Evolutionary conservation across 1,139 yeast genomes (phyloP), one percentile per base, ranked within the genome.

Genomic region (Geotrichum klebahnii): DNA sequence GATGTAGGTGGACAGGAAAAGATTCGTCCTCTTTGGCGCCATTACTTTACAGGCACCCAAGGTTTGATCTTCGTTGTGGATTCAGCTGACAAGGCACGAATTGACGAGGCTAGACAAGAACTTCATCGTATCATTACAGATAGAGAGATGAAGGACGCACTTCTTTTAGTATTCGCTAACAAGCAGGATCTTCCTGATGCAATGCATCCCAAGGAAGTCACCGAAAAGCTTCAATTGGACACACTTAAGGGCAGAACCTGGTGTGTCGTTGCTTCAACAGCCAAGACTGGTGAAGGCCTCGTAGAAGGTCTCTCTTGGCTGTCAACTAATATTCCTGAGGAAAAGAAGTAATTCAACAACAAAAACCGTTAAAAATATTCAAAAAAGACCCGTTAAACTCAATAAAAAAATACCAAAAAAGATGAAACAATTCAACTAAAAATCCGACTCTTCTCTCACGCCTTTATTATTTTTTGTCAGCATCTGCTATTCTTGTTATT

Each of bases 1-100:
- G 97, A 89, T 68, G 94, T 94, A 53, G 97, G 96, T 70, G 97
- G 96, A 66, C 96, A 88, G 70, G 95, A 87, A 62, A 76, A 95
- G 67, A 80, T 87, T 59, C 77, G 96, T 62, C 95, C 95, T 0
- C 74, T 89, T 49, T 89, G 97, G 97, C 80, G 97, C 67, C 96
- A 89, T 66, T 90, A 89, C 69, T 88, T 84, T 69, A 86, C 96
- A 10, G 96, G 96, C 28, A 87, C 97, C 2, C 86, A 88, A 63
- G 96, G 96, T n/a, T 75, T 90, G 55, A 87, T 90, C 52, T 90
- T 86, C 67, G 97, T 90, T 48, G 85, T 90, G 52, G 97, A 90
- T 67, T 79, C 90, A 4, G 78, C 84, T 12, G 96, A 88, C 68
- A 68, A 70, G 36, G 77, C 75, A 31, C 77, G 96, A 62, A 72